Base-by-base conservation (phyloP, 139 green algal species). In the Chlorokybus atmophyticus region DNA sequence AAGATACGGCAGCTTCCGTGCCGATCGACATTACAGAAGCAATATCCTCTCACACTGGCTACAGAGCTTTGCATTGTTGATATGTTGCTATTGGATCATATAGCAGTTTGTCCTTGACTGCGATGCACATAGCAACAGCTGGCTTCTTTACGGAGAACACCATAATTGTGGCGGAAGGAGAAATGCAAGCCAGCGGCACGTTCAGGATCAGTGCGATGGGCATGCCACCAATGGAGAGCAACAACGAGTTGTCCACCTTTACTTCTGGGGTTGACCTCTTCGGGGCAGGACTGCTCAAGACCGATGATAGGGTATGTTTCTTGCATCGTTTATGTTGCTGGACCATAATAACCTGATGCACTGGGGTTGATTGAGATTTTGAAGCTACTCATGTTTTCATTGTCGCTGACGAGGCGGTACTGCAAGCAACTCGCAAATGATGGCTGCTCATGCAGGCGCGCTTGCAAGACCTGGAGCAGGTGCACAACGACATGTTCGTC, bases 1-100 rank as follows among this genome's bases (percentile, higher is more conserved):
- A 95, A 55, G 87, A 95, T 66, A 47, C 79, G 21, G 79, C 70
- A 1, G 83, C 70, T 2, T 44, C 68, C 0, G 47, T 95, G 50
- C 81, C 81, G 0, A 57, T 95, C 4, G 84, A 95, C 69, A 58
- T 95, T 1, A 64, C 55, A 1, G 19, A 66, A 0, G 77, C 80
- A 1, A 55, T 77, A 51, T 77, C 74, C 40, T 40, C 25, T 54
- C 31, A 54, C 17, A 26, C 23, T 30, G 52, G 52, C n/a, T n/a
- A n/a, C n/a, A 58, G 52, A 55, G 55, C 19, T 21, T 59, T 17
- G 19, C 19, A 47, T 47, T 47, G 19, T 19, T n/a, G 39, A 47
- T n/a, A n/a, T 47, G 19, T 19, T 23, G 17, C 14, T 32, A 49
- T 47, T 14, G 38, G 17, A 17, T 47, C 38, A 14, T 21, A 17